Evolutionary conservation across 1,139 yeast species (phyloP), one percentile per base, ranked within the genome.

Genomic region (Diutina siamensis): DNA sequence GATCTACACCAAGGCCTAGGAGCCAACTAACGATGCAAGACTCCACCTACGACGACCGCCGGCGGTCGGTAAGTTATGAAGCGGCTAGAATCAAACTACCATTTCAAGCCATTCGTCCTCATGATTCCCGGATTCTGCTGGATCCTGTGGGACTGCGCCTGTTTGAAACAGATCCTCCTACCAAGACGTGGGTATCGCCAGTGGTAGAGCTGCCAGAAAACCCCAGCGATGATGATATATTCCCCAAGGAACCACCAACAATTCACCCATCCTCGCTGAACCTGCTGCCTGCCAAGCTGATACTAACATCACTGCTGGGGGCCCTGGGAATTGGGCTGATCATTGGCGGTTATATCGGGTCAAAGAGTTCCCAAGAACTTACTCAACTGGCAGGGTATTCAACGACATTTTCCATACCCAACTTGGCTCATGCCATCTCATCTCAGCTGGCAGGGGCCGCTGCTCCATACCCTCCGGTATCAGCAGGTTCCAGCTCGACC

Each of bases 321-420:
- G 22, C 21, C 20, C 32, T 25, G 32, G 32, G 32, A 8, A 51
- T 63, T 2, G 65, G 63, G 3, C 64, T 60, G 59, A 60, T 64
- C 17, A 58, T 65, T 22, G 64, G 65, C 9, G 59, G 60, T 17
- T 65, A 59, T 45, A 58, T 60, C 49, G 61, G 34, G 4, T n/a
- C 64, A 45, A 56, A 54, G 46, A 60, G 61, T 46, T 59, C 63
- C 41, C 47, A 57, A 27, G 59, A 38, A 15, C 18, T 38, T 17
- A n/a, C 32, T 2, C 42, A 17, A 3, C 8, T 15, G 2, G 13
- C 40, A n/a, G n/a, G 25, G 3, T n/a, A 20, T 8, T 8, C 40
- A 10, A 20, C 5, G 12, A 18, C 38, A 4, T 10, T 15, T 15
- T 9, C 40, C 1, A 2, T 36, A 2, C 31, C 42, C 3, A 5